Conservation (phyloP, 2,329 filamentous ascomycete species). For the Lachnellula hyalina region DNA sequence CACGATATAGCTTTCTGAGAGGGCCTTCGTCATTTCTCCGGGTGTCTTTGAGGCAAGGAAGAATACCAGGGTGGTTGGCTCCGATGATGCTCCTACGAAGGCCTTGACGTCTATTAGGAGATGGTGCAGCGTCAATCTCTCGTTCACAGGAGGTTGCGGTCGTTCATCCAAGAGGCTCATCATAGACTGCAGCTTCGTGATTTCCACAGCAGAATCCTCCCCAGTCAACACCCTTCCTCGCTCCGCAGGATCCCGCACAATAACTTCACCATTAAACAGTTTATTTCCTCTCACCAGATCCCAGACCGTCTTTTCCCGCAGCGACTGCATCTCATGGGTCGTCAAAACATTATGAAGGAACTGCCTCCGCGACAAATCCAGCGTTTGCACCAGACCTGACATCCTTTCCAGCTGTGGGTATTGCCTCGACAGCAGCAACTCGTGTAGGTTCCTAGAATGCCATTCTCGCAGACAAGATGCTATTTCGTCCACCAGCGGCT, state of each 20-base stretch:
- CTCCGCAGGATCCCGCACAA: conserved; percentile 82
- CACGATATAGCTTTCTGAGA: conserved; percentile 81
- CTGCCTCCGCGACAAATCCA: conserved; percentile 82
- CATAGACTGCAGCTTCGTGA: conserved; percentile 85
- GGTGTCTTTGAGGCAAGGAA: conserved; percentile 70
- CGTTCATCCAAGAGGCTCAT: conserved; percentile 90
- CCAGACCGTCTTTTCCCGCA: conserved; percentile 92
- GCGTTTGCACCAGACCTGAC: conserved; percentile 70
- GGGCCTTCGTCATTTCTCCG: conserved; percentile 55
- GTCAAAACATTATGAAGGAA: conserved; percentile 93
- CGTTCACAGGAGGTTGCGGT: conserved; percentile 62
- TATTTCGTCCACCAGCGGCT: conserved; percentile 95
- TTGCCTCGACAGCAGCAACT: conserved; percentile 75
- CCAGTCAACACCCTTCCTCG: conserved; percentile 82
- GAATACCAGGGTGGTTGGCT: conserved; percentile 69
- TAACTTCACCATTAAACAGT: conserved; percentile 86
- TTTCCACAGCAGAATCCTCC: conserved; percentile 86
- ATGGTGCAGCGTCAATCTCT: conserved; percentile 71
- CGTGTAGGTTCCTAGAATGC: conserved; percentile 96
- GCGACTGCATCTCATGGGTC: conserved; percentile 68
- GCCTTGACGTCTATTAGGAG: conserved; percentile 78
- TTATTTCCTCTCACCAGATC: conserved; percentile 93
- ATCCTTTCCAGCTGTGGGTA: conserved; percentile 79
- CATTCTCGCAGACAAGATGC: conserved; percentile 94
- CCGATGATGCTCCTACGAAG: conserved; percentile 70